Conservation (phyloP, 192 early-diverging fungal genomes). For the Chytriomyces sp. region DNA sequence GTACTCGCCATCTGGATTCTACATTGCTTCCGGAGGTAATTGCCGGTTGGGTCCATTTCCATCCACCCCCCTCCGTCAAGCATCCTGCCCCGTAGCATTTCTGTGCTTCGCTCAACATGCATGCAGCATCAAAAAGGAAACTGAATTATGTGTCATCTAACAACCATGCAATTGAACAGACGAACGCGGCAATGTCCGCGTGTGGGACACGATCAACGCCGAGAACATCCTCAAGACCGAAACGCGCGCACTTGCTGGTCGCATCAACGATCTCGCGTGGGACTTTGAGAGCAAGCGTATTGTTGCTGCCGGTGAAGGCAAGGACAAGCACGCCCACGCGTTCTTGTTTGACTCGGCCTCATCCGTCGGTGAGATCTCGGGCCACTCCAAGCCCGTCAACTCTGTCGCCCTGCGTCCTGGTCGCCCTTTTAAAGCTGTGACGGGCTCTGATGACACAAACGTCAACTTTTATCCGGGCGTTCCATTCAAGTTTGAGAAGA, state of each 20-base stretch:
- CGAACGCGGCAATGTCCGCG: slow-evolving; percentile 84
- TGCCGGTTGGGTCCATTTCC: not conserved
- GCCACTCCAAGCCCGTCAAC: slow-evolving; percentile 88
- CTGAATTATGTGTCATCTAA: not conserved
- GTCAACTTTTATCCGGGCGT: slow-evolving; percentile 91
- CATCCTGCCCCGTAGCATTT: not conserved
- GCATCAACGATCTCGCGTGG: slow-evolving; percentile 90
- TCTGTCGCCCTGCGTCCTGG: slow-evolving; percentile 83
- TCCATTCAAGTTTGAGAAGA: slow-evolving; percentile 80
- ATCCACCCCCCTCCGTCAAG: slow-evolving; percentile 2
- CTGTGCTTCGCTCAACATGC: not conserved
- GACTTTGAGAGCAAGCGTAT: slow-evolving; percentile 93
- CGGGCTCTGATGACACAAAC: slow-evolving; percentile 85
- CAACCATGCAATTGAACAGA: slow-evolving; percentile 47
- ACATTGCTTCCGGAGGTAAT: slow-evolving; percentile 94
- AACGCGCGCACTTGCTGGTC: slow-evolving; percentile 69
- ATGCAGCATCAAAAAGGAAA: too few relatives aligned
- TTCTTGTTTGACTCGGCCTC: slow-evolving; percentile 71
- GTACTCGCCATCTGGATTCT: slow-evolving; percentile 90
- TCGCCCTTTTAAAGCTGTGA: slow-evolving; percentile 91
- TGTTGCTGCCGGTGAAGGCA: slow-evolving; percentile 96
- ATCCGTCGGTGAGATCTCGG: slow-evolving; percentile 86
- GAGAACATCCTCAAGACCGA: slow-evolving; percentile 85
- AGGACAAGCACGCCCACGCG: slow-evolving; percentile 62
- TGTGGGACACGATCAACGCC: slow-evolving; percentile 87